Base-by-base conservation (phyloP, 495 filamentous ascomycete genomes). In the Podospora comata region DNA sequence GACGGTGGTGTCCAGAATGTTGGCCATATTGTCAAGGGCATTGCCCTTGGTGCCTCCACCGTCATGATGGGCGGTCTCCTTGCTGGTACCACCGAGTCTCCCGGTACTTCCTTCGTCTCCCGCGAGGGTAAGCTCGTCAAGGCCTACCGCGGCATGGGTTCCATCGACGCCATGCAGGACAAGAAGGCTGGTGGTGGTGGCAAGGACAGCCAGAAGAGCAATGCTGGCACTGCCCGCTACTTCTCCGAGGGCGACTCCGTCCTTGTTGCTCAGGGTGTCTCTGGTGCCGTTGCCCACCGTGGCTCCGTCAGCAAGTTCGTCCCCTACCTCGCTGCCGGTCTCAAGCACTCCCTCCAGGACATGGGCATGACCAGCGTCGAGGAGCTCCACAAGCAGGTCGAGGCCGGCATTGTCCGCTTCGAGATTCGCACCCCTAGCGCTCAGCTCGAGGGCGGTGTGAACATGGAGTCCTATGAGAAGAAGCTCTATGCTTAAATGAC, bases 41-140 rank as follows among this genome's bases (percentile, higher is more conserved):
- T 98, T 68, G 91, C 95, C 44, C 87, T 97, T 67, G 95, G 95
- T 69, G 95, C 95, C 59, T 92, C 91, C 18, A 96, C 94, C 20
- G 89, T 99, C 78, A 99, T 99, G 95, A 99, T 99, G 95, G 95
- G 95, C 68, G 95, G 95, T 78, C 86, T 99, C 32, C 87, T 99
- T 68, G 95, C 95, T 53, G 95, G 96, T 78, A 98, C 95, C 61
- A 97, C 96, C 61, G 95, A 99, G 81, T 97, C 93, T 13, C 95
- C 95, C 27, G 95, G 95, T 53, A 93, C 96, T 69, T 99, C 97
- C 73, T 97, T 94, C 75, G 92, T 99, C 68, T 93, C 91, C 75
- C 88, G 89, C 62, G 95, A 97, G 77, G 95, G 95, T 30, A 92
- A 97, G 85, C 88, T 99, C 34, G 94, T 98, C 79, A 99, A 99